Conservation (phyloP, 192 early-diverging fungal genomes). For the Kappamyces sp. region DNA sequence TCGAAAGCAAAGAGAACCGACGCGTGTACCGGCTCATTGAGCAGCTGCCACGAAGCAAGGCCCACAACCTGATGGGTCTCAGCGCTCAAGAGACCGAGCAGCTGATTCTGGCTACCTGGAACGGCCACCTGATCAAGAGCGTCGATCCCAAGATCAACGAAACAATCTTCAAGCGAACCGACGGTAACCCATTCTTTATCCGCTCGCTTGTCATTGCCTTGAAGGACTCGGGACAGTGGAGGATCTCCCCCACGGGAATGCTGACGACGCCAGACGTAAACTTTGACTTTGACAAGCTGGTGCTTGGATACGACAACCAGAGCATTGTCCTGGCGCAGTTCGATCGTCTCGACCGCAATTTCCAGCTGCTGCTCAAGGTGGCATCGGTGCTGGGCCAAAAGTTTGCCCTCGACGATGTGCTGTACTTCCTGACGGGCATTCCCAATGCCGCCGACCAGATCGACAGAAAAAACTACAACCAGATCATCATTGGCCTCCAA, state of each 20-base stretch:
- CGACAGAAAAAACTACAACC: constrained; percentile 17
- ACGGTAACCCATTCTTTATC: constrained; percentile 46
- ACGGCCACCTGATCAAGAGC: constrained; percentile 22
- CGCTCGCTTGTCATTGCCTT: constrained; percentile 35
- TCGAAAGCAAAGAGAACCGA: constrained; percentile 31
- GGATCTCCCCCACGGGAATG: constrained; percentile 24
- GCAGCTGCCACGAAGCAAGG: constrained; percentile 21
- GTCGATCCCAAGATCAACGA: constrained; percentile 26
- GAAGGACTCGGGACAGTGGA: constrained; percentile 40
- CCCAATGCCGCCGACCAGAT: constrained; percentile 18
- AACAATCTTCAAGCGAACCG: constrained; percentile 39
- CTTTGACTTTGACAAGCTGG: constrained; percentile 46
- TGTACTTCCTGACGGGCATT: constrained; percentile 32
- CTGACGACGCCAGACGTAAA: constrained; percentile 20
- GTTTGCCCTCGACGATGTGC: constrained; percentile 44
- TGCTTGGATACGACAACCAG: constrained; percentile 40
- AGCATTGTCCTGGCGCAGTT: constrained; percentile 45
- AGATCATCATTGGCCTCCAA: constrained; percentile 20
- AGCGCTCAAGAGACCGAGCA: constrained; percentile 30
- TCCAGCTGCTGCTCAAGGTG: constrained; percentile 49
- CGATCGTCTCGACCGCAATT: constrained; percentile 43
- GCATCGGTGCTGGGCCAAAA: constrained; percentile 44
- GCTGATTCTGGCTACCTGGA: constrained; percentile 32
- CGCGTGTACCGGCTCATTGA: constrained; percentile 20
- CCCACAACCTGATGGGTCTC: constrained; percentile 28